Evolutionary conservation across 495 filamentous ascomycete genomes (phyloP).

Genomic region (Lasiosphaeria miniovina): DNA sequence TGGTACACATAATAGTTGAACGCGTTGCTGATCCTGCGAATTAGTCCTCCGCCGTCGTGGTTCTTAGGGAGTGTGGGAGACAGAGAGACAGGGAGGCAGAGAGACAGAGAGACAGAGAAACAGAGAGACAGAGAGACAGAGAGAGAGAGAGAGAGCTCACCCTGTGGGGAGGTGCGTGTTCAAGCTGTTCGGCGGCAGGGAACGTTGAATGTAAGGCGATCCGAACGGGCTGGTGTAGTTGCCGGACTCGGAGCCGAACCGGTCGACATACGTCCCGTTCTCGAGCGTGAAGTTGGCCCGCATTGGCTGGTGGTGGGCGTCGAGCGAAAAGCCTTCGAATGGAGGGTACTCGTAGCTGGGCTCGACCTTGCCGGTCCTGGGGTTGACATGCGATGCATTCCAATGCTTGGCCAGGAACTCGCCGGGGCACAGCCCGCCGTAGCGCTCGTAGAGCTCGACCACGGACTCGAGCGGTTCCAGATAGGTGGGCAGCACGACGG

Average conservation of each 20-base stretch:
- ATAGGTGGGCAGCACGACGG: slow-evolving; percentile 36
- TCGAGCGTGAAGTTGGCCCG: slow-evolving; percentile 43
- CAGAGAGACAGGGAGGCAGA: too few species aligned
- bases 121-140: neutral
- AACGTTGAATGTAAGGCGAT: slow-evolving; percentile 50
- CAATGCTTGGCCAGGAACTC: slow-evolving; percentile 37
- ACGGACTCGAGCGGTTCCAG: slow-evolving; percentile 33
- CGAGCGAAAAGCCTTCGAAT: slow-evolving; percentile 42
- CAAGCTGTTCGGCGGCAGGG: slow-evolving; percentile 51
- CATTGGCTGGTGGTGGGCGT: slow-evolving; percentile 34
- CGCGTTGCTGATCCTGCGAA: slow-evolving; percentile 28
- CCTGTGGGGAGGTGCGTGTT: slow-evolving; percentile 27
- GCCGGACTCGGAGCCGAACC: slow-evolving; percentile 52
- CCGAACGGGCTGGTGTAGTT: slow-evolving; percentile 46
- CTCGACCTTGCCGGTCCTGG: slow-evolving; percentile 35
- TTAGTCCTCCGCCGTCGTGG: neutral
- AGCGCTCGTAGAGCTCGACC: slow-evolving; percentile 43
- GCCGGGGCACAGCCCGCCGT: slow-evolving; percentile 46
- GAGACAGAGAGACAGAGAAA: neutral
- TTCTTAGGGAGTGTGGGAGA: too few species aligned
- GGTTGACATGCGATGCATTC: neutral
- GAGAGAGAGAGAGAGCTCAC: neutral
- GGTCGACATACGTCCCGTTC: slow-evolving; percentile 49
- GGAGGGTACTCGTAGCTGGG: slow-evolving; percentile 40
- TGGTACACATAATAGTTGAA: slow-evolving; percentile 57